Conservation (phyloP, 202 grass and related monocot species). For the Digitaria exilis region DNA sequence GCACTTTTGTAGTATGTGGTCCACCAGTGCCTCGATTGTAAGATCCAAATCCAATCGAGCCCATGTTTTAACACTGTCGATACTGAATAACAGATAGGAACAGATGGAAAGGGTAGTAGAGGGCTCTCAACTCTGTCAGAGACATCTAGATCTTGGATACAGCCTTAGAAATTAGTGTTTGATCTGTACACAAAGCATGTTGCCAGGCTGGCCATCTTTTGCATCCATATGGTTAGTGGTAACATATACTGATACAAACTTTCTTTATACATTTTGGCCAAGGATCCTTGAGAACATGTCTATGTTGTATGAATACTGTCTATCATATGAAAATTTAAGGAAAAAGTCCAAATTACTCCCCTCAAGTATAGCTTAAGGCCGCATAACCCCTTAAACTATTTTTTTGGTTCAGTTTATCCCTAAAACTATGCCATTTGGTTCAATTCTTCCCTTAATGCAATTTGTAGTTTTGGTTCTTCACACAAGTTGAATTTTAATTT, state of each 20-base stretch:
- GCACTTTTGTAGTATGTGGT: neutral
- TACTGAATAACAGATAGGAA: neutral
- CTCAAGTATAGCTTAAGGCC: too few relatives aligned
- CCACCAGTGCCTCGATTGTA: neutral
- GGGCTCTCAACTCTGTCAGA: neutral
- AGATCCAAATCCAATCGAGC: neutral
- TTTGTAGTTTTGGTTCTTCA: too few relatives aligned
- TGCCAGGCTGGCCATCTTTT: neutral
- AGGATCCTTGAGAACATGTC: neutral
- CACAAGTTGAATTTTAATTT: too few relatives aligned
- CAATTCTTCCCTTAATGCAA: too few relatives aligned
- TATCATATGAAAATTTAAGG: neutral
- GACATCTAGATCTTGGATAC: constrained; percentile 1
- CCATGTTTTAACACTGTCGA: constrained; percentile 1
- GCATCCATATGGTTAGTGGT: neutral
- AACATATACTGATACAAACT: neutral
- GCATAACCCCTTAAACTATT: too few relatives aligned
- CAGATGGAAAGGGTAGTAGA: neutral
- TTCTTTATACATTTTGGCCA: neutral
- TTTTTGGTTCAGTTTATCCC: too few relatives aligned
- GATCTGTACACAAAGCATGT: neutral
- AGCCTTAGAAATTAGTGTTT: constrained; percentile 25
- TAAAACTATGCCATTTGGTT: too few relatives aligned
- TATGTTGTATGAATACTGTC: constrained; percentile 2
- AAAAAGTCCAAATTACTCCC: too few relatives aligned